Conservation (phyloP, 768 basidiomycete genomes). For the Phlebiopsis flavidoalba region DNA sequence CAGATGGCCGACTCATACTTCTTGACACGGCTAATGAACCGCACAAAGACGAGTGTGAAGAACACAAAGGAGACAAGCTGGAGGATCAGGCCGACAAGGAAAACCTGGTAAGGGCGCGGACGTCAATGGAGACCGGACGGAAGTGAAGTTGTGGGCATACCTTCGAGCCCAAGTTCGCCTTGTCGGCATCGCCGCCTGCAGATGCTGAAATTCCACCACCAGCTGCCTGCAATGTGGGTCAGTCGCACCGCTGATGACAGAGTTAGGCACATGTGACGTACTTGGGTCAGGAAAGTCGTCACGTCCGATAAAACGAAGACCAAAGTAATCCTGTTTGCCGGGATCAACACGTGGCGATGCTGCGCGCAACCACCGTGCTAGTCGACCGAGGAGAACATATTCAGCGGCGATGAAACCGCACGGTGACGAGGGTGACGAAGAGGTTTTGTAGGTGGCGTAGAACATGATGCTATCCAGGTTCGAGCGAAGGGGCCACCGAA, state of each 20-base stretch:
- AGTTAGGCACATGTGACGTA: slow-evolving; percentile 15
- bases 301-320: slow-evolving; percentile 62
- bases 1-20: slow-evolving; percentile 36
- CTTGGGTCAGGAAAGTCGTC: slow-evolving; percentile 63
- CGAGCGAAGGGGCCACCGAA: slow-evolving; percentile 49
- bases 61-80: slow-evolving; percentile 48
- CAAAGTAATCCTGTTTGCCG: slow-evolving; percentile 44
- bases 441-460: slow-evolving; percentile 51
- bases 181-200: slow-evolving; percentile 6
- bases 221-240: slow-evolving; percentile 30
- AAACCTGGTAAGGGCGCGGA: slow-evolving; percentile 31
- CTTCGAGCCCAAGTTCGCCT: not conserved
- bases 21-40: slow-evolving; percentile 47
- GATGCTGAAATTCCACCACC: slow-evolving; percentile 45
- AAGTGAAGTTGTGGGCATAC: not conserved
- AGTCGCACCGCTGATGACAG: not conserved
- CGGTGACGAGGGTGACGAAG: slow-evolving; percentile 58
- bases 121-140: not conserved
- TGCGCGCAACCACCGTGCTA: slow-evolving; percentile 46
- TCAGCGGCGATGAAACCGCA: slow-evolving; percentile 74
- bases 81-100: slow-evolving; percentile 51
- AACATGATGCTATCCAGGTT: slow-evolving; percentile 48
- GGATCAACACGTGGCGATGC: slow-evolving; percentile 45
- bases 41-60: slow-evolving; percentile 41
- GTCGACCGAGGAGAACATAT: slow-evolving; percentile 59